Evolutionary conservation across 164 flowering plant genomes (phyloP), one percentile per base, ranked within the genome.

Genomic region (Hamamelis virginiana): DNA sequence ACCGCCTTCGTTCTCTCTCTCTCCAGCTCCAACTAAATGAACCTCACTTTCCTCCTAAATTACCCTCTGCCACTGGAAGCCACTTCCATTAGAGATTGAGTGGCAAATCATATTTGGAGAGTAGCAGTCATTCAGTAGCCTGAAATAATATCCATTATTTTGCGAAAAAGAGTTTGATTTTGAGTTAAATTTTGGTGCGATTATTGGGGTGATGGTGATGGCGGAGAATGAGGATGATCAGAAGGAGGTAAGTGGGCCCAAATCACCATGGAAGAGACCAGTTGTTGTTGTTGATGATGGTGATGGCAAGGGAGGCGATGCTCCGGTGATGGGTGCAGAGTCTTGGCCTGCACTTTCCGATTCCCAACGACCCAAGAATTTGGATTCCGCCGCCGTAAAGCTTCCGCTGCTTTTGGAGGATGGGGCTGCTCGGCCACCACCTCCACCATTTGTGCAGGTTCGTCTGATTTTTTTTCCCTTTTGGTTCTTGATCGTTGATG

Each of bases 261-360:
- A 74, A 77, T 85, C 89, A 0, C 86, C 89, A 5, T 86, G 92
- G 92, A 86, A 81, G 69, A 85, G 75, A 15, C 84, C 90, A 47
- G 64, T 38, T 1, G 69, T 19, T 1, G 65, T 51, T 9, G 79
- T 74, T 6, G 77, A 65, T 3, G 64, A 18, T 0, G 69, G 61
- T 5, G 79, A 75, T 9, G 78, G 62, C 14, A 69, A 68, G 48
- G 69, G 64, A 1, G 66, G 66, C 5, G 84, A 76, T 58, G 74
- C 74, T 65, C 77, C 84, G 13, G 83, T 83, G 1, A 83, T 86
- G 83, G 90, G 86, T 12, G 80, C 89, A 1, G 84, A 85, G 19
- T 76, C 85, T 12, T 88, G 92, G 92, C 92, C 92, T 6, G 87
- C 90, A 3, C 87, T 88, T 44, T 76, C 82, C 23, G 84, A 81